Base-by-base conservation (phyloP, 140 eudicot species). In the Bidens hawaiensis region DNA sequence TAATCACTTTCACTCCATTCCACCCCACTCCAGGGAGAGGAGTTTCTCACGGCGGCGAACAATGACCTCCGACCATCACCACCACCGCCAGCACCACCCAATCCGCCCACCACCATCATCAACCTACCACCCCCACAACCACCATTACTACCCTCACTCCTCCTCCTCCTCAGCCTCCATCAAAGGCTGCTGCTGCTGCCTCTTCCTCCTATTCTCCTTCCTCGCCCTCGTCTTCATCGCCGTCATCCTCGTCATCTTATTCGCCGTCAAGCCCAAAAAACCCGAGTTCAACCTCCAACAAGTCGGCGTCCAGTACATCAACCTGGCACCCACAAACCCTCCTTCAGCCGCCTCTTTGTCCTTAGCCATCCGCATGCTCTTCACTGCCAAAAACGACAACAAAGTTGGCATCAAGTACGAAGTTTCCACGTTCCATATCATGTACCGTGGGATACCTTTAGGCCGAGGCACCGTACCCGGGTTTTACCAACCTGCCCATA, bases 361-460 rank as follows among this genome's bases (percentile, higher is more conserved):
- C 0, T 82, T 93, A 55, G 76, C 75, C 42, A 80, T 93, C 8
- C 81, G 85, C 11, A 65, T 93, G 72, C 18, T 76, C 0, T 93
- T 93, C 76, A 78, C 89, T 0, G 95, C 99, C 5, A 81, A 26
- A 12, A 88, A 93, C 51, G 94, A 86, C n/a, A n/a, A n/a, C n/a
- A n/a, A n/a, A 68, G 96, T 85, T 10, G 96, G 88, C 23, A 84
- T 88, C 68, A 85, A 85, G 77, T 88, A 88, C 73, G 79, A 79
- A 19, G 80, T 72, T 65, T 88, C 96, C 28, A 74, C 80, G 30
- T 88, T 88, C 48, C 82, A 79, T 6, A 69, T 88, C 22, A 88
- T 88, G 94, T 88, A 88, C 81, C 79, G 82, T 4, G 96, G 96
- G 52, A 85, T 88, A 6, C 96, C 96, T 3, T 70, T 88, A 52